phyloP scores from a whole-genome alignment of 75 land plant genomes.

The Cupressus sempervirens region DNA sequence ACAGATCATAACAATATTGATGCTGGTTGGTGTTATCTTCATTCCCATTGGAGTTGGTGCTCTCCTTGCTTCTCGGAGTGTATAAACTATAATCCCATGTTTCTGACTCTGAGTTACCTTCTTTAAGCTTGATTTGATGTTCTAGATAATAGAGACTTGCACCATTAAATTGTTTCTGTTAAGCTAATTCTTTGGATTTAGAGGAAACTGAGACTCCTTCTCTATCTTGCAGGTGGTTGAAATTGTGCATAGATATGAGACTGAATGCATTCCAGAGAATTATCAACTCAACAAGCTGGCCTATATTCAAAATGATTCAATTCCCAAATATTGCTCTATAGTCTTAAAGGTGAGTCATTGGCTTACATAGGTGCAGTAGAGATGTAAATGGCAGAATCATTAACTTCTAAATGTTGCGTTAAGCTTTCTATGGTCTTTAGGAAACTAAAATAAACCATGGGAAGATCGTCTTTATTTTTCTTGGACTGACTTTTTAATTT shows the following conservation, averaged over 20 bases:
- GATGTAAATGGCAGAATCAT: not conserved
- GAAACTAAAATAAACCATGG: not conserved
- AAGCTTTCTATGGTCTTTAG: not conserved
- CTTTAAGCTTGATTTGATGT: not conserved
- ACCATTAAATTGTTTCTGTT: conserved; percentile 3
- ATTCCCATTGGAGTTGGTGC: no score
- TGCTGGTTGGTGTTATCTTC: conserved; percentile 61
- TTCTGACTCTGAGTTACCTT: not conserved
- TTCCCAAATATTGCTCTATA: conserved; percentile 49
- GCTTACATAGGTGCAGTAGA: not conserved
- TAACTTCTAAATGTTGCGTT: not conserved
- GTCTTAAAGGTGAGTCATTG: conserved; percentile 31
- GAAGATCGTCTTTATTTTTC: not conserved
- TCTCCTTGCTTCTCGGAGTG: conserved; percentile 62
- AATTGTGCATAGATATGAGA: conserved; percentile 61
- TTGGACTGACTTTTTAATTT: not conserved
- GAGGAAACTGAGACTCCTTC: not conserved
- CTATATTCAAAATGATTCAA: conserved; percentile 47
- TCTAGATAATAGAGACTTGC: not conserved
- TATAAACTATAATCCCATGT: conserved; percentile 10
- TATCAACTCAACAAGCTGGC: conserved; percentile 23
- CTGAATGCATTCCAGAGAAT: conserved; percentile 43
- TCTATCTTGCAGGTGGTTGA: conserved; percentile 58
- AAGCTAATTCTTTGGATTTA: not conserved
- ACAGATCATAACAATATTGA: conserved; percentile 67